phyloP scores from a whole-genome alignment of 371 early-diverging fungal genomes.

The Phascolomyces articulosus region DNA sequence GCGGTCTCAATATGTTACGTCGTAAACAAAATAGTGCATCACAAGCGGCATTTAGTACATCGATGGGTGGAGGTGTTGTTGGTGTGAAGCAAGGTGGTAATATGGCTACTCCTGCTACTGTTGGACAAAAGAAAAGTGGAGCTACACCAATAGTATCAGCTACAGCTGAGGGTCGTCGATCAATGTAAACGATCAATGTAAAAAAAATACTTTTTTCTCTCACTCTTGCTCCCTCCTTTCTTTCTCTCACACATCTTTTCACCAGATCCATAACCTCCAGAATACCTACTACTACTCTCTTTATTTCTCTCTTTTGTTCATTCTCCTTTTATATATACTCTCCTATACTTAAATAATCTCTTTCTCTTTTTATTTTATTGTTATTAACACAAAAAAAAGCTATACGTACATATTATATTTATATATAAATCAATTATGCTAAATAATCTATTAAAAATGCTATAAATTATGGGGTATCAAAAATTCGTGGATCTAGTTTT shows the following conservation, averaged over 20 bases:
- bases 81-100: conserved; percentile 34
- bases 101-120: background rate
- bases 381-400: background rate
- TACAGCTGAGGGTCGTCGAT: conserved; percentile 23
- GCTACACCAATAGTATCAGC: conserved; percentile 4
- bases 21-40: conserved; percentile 32
- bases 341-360: background rate
- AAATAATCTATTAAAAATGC: too few species aligned
- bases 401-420: background rate
- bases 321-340: too few species aligned
- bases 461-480: too few species aligned
- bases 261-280: too few species aligned
- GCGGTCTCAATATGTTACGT: conserved; percentile 27
- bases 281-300: background rate
- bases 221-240: background rate
- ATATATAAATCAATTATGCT: too few species aligned
- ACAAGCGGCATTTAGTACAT: conserved; percentile 29
- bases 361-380: conserved; percentile 6
- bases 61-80: conserved; percentile 56
- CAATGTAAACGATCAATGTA: conserved; percentile 16
- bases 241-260: conserved; percentile 1
- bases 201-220: background rate
- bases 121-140: conserved; percentile 18
- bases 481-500: too few species aligned
- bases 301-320: too few species aligned